These are phyloP conservation scores for Suillus fuscotomentosus DNA, from an alignment of 768 basidiomycete genomes.

Conservation along the genomic window DNA sequence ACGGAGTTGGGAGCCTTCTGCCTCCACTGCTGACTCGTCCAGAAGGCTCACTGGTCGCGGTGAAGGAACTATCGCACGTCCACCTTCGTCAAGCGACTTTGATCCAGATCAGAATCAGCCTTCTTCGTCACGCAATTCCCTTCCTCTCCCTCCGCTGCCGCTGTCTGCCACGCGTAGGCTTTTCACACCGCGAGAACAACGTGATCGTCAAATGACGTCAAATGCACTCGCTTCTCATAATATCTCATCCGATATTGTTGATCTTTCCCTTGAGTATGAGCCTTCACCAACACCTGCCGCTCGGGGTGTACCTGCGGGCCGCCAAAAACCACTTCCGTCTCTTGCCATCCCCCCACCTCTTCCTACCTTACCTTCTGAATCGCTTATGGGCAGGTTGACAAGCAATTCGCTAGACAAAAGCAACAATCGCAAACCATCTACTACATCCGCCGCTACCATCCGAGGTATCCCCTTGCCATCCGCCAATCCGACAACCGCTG, in stretches of 20 bases:
- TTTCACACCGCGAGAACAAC: conserved; percentile 56
- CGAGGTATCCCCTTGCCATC: conserved; percentile 49
- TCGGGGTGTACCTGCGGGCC: conserved; percentile 35
- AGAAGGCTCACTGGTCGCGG: conserved; percentile 25
- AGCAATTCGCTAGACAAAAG: conserved; percentile 22
- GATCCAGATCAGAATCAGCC: conserved; percentile 26
- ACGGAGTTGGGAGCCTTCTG: conserved; percentile 42
- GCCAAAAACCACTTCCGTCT: conserved; percentile 45
- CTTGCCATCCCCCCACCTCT: conserved; percentile 59
- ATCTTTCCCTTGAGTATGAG: conserved; percentile 35
- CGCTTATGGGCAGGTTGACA: conserved; percentile 28
- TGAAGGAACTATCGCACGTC: conserved; percentile 21
- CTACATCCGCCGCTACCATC: conserved; percentile 43
- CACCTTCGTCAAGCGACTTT: conserved; percentile 25
- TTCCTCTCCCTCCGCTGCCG: conserved; percentile 17
- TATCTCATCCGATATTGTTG: conserved; percentile 25
- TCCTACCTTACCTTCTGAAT: conserved; percentile 60
- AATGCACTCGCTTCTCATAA: conserved; percentile 16
- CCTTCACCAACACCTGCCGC: conserved; percentile 47
- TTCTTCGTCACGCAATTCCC: conserved; percentile 19
- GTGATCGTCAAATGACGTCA: conserved; percentile 36
- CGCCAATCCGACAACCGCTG: conserved; percentile 61
- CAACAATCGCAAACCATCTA: conserved; percentile 43
- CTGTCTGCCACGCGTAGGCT: conserved; percentile 48
- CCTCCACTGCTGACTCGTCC: conserved; percentile 22